Evolutionary conservation across 2,329 filamentous ascomycete genomes (phyloP), one percentile per base, ranked within the genome.

Genomic region (Trichoderma koningii): DNA sequence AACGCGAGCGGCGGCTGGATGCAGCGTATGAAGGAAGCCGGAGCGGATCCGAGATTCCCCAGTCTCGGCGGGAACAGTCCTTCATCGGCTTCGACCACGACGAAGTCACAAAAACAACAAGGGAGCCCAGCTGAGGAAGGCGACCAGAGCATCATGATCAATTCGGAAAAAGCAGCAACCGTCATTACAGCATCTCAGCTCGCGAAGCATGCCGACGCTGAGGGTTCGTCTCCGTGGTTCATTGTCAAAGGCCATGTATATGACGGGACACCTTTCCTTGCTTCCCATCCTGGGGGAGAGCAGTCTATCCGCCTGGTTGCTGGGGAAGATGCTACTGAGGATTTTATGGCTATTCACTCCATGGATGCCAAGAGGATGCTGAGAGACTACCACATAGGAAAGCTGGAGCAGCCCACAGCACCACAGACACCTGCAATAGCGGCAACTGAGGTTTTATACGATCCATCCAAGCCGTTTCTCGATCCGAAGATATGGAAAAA

Each of bases 241-340:
- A 88, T 96, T 4, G 84, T 97, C 12, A 88, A 93, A 66, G 91
- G 92, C 0, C 88, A 97, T 71, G 92, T 97, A 0, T 97, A 96
- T 71, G 89, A 97, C 71, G 93, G 93, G 5, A 93, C 90, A 0
- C 77, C 79, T 2, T 97, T 95, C 73, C 79, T 97, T 19, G 5
- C 12, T 2, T 6, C 75, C 75, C 56, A 60, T 6, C 56, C 56
- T 28, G 56, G 56, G 3, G 56, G 56, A 28, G 56, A 60, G 14
- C 56, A 60, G 34, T 60, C 56, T 0, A 81, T 95, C 9, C 93
- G 93, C 9, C 81, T 97, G 0, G 92, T 92, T 0, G 87, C 90
- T 0, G 93, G 93, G 17, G 91, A 97, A 73, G 93, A 97, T 76
- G 80, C 97, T 1, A 91, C 96, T 87, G 97, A 72, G 89, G 91